Evolutionary conservation across 1,284 basidiomycete genomes (phyloP), one percentile per base, ranked within the genome.

Genomic region (Ganoderma lingzhi): DNA sequence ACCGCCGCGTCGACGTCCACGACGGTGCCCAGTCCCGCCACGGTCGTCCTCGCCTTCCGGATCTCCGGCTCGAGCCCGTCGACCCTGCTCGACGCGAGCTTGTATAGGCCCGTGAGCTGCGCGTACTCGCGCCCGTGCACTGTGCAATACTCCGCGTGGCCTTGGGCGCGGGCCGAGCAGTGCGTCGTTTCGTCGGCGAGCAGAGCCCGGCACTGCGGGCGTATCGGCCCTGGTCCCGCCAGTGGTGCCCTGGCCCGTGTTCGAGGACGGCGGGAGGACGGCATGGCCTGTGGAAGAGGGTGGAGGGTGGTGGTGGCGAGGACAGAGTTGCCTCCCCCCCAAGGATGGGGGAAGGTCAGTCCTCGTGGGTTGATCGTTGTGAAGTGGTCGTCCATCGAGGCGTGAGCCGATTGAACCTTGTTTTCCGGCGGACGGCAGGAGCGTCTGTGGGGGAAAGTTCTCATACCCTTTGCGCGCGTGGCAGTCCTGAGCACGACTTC

Each of bases 31-130:
- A 65, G 58, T 6, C 28, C 19, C 14, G 19, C 48, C 6, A 62
- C 19, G 45, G 19, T 6, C 35, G 14, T 5, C 23, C 32, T 28
- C 28, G 48, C 42, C 10, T 41, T 8, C 37, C 56, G 58, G 35
- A 39, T 37, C 32, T 51, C 35, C 23, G 41, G 51, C 28, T 56
- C 41, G 39, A 64, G 63, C 15, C 3, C 58, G 19, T 15, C 48
- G 59, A 68, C 67, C 9, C 1, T n/a, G 30, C 53, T 14, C 28
- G 67, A 68, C 62, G 30, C 44, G 23, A 17, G 30, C 63, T 68
- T 68, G 63, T 68, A 68, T 17, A 45, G 48, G 39, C 28, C 14
- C 28, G 67, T 68, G 48, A 61, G 67, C 59, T 53, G 32, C 63
- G 19, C 28, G 63, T 64, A 68, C 51, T 68, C 67, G 30, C n/a